Conservation (phyloP, 306 rosid genomes). For the Vachellia collinsii region DNA sequence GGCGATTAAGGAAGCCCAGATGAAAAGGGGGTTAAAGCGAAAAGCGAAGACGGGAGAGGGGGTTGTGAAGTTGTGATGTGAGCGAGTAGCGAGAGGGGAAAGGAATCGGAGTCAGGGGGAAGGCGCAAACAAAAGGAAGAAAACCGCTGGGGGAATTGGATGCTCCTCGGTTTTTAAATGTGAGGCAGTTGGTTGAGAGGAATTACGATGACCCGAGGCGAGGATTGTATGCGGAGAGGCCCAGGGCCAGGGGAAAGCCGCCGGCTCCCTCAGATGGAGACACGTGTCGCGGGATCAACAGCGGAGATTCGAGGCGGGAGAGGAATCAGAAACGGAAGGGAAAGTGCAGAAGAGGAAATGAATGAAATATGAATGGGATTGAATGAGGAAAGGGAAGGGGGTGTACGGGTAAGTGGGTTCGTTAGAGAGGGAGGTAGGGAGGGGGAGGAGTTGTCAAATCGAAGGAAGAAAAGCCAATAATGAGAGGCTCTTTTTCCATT, state of each 20-base stretch:
- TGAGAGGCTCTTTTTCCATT: not conserved
- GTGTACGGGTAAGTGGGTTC: too few relatives aligned
- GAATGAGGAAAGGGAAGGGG: too few relatives aligned
- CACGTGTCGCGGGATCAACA: conserved; percentile 7
- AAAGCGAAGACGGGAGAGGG: not conserved
- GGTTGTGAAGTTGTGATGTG: not conserved
- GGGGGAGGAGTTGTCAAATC: not conserved
- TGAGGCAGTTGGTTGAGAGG: conserved; percentile 47
- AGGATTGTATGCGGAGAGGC: conserved; percentile 34
- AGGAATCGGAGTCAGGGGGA: conserved; percentile 21
- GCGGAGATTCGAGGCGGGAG: not conserved
- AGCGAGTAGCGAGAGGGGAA: not conserved
- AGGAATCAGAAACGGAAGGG: not conserved
- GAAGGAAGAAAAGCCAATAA: not conserved
- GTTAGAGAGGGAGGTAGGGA: too few relatives aligned
- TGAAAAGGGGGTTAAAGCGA: not conserved
- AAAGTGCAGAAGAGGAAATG: not conserved
- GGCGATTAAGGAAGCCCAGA: not conserved
- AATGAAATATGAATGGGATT: not conserved
- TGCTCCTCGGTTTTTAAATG: conserved; percentile 21
- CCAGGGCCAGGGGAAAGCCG: not conserved
- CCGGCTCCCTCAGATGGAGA: conserved; percentile 1
- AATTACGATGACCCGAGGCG: conserved; percentile 9
- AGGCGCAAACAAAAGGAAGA: conserved; percentile 16
- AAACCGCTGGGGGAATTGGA: conserved; percentile 9